Percentiles rank a stretch among this genome's conserved stretches.
Evolutionary conservation across 176 grass and related monocot species (phyloP).

Genomic region (Oryza rufipogon): DNA sequence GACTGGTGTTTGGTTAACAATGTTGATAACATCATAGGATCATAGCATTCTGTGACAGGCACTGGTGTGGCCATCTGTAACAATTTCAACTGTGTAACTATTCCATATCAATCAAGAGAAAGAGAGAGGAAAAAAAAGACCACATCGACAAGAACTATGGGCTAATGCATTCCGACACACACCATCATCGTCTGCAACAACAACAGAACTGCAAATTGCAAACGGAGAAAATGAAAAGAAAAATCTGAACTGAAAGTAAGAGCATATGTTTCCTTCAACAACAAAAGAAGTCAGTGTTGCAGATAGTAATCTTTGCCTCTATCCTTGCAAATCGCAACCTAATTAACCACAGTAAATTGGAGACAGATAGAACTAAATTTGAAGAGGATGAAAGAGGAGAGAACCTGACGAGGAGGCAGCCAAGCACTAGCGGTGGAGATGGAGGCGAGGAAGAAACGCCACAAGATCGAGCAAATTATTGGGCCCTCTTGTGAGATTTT

Average conservation of each 20-base stretch:
- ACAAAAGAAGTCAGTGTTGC: not conserved
- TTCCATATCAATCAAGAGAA: not conserved
- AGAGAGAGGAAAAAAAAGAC: not conserved
- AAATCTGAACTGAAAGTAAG: not conserved
- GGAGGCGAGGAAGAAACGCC: not conserved
- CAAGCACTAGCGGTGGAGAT: slow-evolving; percentile 4
- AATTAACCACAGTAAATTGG: not conserved
- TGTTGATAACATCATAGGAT: not conserved
- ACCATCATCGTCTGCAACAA: no score
- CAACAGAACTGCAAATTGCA: not conserved
- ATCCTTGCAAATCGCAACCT: not conserved
- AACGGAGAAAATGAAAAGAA: not conserved
- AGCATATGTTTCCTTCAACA: not conserved
- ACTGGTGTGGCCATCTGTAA: not conserved
- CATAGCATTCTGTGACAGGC: not conserved
- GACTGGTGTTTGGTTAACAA: not conserved
- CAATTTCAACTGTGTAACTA: not conserved
- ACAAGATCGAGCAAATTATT: not conserved
- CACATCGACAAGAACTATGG: not conserved
- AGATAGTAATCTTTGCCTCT: not conserved
- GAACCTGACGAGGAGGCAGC: not conserved
- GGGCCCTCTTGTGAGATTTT: not conserved
- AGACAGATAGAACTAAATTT: not conserved
- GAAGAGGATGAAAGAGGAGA: not conserved
- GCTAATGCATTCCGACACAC: no score